phyloP scores from a whole-genome alignment of 1,139 yeast species.

The Scheffersomyces titani region DNA sequence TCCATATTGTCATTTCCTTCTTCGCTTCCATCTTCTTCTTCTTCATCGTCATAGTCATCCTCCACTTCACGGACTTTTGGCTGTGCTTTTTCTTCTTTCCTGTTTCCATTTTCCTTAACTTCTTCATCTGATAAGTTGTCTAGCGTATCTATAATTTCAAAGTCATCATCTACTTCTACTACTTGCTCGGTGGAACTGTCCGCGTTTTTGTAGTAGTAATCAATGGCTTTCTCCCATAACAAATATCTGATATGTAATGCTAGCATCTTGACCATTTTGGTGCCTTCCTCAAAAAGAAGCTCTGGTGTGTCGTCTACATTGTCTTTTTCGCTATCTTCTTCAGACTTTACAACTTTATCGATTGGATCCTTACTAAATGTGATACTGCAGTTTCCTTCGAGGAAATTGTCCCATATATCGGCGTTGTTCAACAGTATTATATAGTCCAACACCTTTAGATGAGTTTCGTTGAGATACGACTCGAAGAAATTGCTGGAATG shows the following conservation, averaged over 20 bases:
- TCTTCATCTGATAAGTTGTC: constrained; percentile 21
- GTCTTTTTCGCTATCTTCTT: neutral
- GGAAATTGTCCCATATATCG: constrained; percentile 53
- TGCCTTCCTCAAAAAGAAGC: constrained; percentile 48
- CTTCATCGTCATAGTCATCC: constrained; percentile 43
- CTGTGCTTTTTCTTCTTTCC: constrained; percentile 21
- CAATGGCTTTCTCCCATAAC: constrained; percentile 75
- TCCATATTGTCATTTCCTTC: constrained; percentile 15
- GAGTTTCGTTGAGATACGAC: constrained; percentile 62
- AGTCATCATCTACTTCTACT: constrained; percentile 41
- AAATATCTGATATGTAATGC: constrained; percentile 69
- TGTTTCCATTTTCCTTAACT: constrained; percentile 14
- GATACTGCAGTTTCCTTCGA: constrained; percentile 52
- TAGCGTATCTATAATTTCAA: constrained; percentile 37
- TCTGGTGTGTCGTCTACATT: constrained; percentile 17
- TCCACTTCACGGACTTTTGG: constrained; percentile 33
- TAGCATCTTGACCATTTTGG: constrained; percentile 50
- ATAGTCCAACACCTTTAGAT: constrained; percentile 52
- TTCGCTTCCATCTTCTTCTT: constrained; percentile 37
- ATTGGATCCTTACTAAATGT: constrained; percentile 22
- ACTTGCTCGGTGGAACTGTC: constrained; percentile 26
- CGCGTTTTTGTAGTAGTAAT: constrained; percentile 42
- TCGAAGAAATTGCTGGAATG: constrained; percentile 53
- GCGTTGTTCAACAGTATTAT: constrained; percentile 33
- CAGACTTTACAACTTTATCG: neutral